These are phyloP conservation scores for Trypanosoma avium DNA, from an alignment of 208 protist genomes.

Conservation along the genomic window DNA sequence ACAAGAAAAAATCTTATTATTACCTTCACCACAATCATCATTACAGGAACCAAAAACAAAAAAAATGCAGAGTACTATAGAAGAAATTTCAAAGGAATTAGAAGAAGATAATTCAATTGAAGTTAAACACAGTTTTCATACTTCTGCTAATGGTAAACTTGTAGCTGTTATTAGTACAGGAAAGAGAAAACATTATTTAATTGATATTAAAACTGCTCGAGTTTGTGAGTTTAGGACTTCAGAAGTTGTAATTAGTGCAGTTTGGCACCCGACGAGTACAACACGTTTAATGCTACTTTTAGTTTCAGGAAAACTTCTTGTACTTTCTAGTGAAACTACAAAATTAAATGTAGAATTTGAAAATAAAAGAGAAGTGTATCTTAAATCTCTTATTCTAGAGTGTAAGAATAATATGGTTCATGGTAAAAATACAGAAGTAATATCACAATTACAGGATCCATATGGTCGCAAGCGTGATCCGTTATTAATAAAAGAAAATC, in stretches of 20 bases:
- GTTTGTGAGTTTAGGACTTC: constrained; percentile 61
- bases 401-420: constrained; percentile 11
- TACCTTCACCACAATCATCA: neutral
- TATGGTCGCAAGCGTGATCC: constrained; percentile 4
- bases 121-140: constrained; percentile 50
- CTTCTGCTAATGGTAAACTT: constrained; percentile 46
- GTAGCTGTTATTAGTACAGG: constrained; percentile 63
- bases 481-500: neutral
- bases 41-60: neutral
- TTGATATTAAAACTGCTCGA: constrained; percentile 44
- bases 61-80: neutral
- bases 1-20: neutral
- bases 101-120: neutral
- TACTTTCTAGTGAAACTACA: constrained; percentile 39
- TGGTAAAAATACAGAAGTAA: neutral
- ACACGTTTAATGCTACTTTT: constrained; percentile 59
- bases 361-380: constrained; percentile 8
- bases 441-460: constrained; percentile 12
- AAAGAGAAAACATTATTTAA: constrained; percentile 52
- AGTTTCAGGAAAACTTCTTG: constrained; percentile 36
- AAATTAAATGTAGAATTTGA: constrained; percentile 38
- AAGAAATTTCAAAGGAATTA: neutral
- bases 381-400: neutral
- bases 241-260: constrained; percentile 50
- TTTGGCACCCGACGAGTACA: constrained; percentile 54